Evolutionary conservation across 192 early-diverging fungal genomes (phyloP), one percentile per base, ranked within the genome.

Genomic region (Coemansia sp.): DNA sequence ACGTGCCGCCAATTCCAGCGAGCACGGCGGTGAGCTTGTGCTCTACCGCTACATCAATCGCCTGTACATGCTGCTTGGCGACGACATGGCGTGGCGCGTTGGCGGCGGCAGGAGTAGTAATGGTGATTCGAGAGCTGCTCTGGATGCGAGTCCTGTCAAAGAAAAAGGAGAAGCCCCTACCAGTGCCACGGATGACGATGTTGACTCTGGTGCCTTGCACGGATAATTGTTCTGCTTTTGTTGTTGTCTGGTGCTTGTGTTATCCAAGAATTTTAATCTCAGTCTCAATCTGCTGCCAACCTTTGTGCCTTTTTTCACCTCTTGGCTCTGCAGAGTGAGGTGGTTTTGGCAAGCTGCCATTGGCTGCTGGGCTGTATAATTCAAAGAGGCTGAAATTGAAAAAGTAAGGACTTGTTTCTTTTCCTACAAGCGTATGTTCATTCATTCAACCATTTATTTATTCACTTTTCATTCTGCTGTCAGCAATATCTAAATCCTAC

Each of bases 21-120:
- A 58, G 47, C 41, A 65, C 26, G 49, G 56, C 63, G 65, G 72
- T 52, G 76, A 78, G 63, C 55, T 78, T 26, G 76, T 78, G 4
- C 62, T 80, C 26, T 80, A 80, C 59, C 65, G 66, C 57, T 80
- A 80, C 65, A 70, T 80, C 66, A 80, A 80, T 41, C 64, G 65
- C 62, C 65, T 80, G 39, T 74, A 80, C 36, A 41, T 68, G 42
- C 63, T 55, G 4, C 16, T 58, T 12, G 57, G 65, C 19, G 67
- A 65, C 41, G 37, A 48, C 3, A 26, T 74, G 4, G 68, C 40
- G 42, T 74, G 72, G 72, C 55, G 63, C 36, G 22, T 73, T 22
- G 32, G 58, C 26, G 64, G 36, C 43, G 52, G 32, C 32, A 32
- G 32, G 32, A 32, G 32, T 32, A 32, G 32, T 32, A 32, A 4